Evolutionary conservation across 805 yeast genomes (phyloP).

Genomic region (Starmera pachycereana): DNA sequence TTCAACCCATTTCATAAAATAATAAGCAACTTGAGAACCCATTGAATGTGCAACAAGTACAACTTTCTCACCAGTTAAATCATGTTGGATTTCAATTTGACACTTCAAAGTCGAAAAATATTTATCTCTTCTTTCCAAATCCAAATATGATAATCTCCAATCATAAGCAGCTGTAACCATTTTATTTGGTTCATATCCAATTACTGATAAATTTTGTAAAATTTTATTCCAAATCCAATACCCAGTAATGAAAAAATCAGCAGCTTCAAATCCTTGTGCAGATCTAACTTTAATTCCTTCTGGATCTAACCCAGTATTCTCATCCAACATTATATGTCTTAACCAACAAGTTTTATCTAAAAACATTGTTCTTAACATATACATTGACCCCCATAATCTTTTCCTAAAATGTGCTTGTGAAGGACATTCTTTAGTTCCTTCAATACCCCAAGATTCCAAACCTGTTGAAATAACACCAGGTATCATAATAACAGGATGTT

Average conservation of each 20-base stretch:
- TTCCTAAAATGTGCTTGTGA: conserved; percentile 79
- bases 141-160: conserved; percentile 89
- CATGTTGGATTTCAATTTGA: conserved; percentile 54
- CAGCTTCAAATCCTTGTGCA: conserved; percentile 93
- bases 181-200: conserved; percentile 86
- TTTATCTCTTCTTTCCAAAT: conserved; percentile 77
- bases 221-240: conserved; percentile 99
- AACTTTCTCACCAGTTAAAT: conserved; percentile 49
- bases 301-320: conserved; percentile 90
- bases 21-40: conserved; percentile 88
- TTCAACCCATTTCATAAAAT: conserved; percentile 94
- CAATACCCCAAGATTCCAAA: conserved; percentile 84
- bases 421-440: conserved; percentile 72
- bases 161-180: conserved; percentile 92
- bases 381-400: conserved; percentile 94
- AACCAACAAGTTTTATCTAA: conserved; percentile 91
- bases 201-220: conserved; percentile 85
- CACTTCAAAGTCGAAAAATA: conserved; percentile 71
- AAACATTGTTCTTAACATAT: conserved; percentile 88
- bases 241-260: conserved; percentile 93
- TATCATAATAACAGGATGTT: conserved; percentile 80
- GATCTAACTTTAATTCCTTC: conserved; percentile 72
- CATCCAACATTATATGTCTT: conserved; percentile 80
- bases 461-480: conserved; percentile 97
- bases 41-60: conserved; percentile 88